Evolutionary conservation across 441 rosid species (phyloP).

Genomic region (Mallotus repandus): DNA sequence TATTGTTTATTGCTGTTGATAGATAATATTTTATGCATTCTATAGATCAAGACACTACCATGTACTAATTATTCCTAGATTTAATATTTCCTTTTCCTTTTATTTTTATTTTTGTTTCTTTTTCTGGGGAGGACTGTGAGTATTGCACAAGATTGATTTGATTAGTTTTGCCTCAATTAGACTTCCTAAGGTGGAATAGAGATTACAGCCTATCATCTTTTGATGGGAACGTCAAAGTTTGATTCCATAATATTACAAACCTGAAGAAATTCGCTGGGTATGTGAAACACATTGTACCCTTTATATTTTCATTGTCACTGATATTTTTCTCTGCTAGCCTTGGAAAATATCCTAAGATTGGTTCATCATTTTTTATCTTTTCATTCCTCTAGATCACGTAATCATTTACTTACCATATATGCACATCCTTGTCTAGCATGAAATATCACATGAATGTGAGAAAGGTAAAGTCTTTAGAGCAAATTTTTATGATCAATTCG

Average conservation of each 20-base stretch:
- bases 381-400: not conserved
- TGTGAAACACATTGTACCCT: constrained; percentile 30
- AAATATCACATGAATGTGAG: constrained; percentile 82
- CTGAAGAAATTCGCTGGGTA: constrained; percentile 94
- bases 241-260: constrained; percentile 38
- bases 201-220: not conserved
- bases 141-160: too few species aligned
- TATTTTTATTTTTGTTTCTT: too few species aligned
- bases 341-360: not conserved
- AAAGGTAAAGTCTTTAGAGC: constrained; percentile 92
- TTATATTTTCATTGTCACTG: not conserved
- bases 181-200: not conserved
- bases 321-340: not conserved
- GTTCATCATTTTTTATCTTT: not conserved
- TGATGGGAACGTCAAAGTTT: not conserved
- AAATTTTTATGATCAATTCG: constrained; percentile 37
- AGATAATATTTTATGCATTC: too few species aligned
- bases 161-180: not conserved
- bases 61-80: too few species aligned
- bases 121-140: too few species aligned
- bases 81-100: too few species aligned
- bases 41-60: too few species aligned
- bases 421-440: constrained; percentile 42
- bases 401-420: not conserved
- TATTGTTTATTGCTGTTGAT: too few species aligned